Base-by-base conservation (phyloP, 805 yeast genomes). In the Candida methanosorbosa region DNA sequence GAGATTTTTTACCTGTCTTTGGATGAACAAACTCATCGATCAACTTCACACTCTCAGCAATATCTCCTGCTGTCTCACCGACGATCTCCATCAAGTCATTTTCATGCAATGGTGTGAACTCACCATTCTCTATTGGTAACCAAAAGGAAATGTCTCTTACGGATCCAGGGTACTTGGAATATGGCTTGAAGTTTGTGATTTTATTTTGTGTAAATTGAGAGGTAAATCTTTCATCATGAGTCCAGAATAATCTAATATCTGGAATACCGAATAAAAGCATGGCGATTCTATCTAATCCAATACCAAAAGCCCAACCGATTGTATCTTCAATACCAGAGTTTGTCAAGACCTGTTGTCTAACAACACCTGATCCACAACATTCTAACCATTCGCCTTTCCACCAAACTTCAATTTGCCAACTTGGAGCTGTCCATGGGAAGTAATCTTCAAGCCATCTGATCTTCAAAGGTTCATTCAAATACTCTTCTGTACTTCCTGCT, bases 331-430 rank as follows among this genome's bases (percentile, higher is more conserved):
- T 64, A 0, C 85, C 94, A 1, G 96, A 72, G 44, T 80, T 81
- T 17, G 72, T 63, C 26, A 86, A 64, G 1, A 90, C 94, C 33
- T 75, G 76, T 45, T 85, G 81, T 44, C 76, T 77, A 7, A 87
- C 95, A 25, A 90, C 69, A 18, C 98, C 98, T 60, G 95, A 85
- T 0, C 98, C 98, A 50, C 95, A 85, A 54, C 95, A 78, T 61
- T 92, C 98, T 24, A 92, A 67, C 98, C 98, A 92, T 46, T 88
- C 94, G 34, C 92, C 94, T 53, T 87, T 84, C 97, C 97, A 92
- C 88, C 94, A 87, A 4, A 92, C 95, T 59, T 92, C 98, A 45
- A 94, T 86, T 52, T 92, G 97, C 94, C 95, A 92, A 29, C 95
- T 83, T 4, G 98, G 98, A 1, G 95, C 77, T 3, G 98, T 92